Evolutionary conservation across 306 rosid genomes (phyloP).

Genomic region (Hippophae rhamnoides): DNA sequence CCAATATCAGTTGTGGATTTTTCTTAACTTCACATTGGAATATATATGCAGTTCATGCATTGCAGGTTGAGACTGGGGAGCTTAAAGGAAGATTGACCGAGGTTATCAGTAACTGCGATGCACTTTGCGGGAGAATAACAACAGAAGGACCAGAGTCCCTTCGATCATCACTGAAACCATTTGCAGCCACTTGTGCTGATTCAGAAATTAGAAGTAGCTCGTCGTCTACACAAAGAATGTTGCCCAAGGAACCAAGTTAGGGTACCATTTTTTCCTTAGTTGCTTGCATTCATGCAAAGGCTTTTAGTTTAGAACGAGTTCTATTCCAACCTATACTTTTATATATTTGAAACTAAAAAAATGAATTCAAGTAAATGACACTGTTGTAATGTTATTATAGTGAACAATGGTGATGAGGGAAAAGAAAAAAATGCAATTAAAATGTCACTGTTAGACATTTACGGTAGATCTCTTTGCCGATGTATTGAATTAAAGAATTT

Average conservation of each 20-base stretch:
- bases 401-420: too few relatives aligned
- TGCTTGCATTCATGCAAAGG: slow-evolving; percentile 19
- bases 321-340: not conserved
- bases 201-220: slow-evolving; percentile 22
- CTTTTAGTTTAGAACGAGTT: slow-evolving; percentile 15
- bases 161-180: slow-evolving; percentile 53
- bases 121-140: slow-evolving; percentile 67
- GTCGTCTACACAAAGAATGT: slow-evolving; percentile 20
- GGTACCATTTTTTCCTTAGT: slow-evolving; percentile 22
- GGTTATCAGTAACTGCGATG: slow-evolving; percentile 80
- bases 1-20: slow-evolving; percentile 8
- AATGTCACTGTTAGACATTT: too few relatives aligned
- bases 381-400: too few relatives aligned
- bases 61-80: slow-evolving; percentile 87
- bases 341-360: too few relatives aligned
- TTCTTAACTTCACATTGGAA: slow-evolving; percentile 16
- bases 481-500: too few relatives aligned
- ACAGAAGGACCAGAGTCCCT: slow-evolving; percentile 73
- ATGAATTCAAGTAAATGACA: too few relatives aligned
- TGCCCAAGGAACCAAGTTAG: slow-evolving; percentile 36
- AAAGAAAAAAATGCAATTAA: too few relatives aligned
- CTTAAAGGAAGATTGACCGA: slow-evolving; percentile 91
- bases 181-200: slow-evolving; percentile 20
- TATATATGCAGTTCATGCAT: slow-evolving; percentile 48
- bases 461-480: too few relatives aligned